Percentiles rank a stretch among this genome's conserved stretches.
phyloP scores from a whole-genome alignment of 176 grass and related monocot species.

The Triticum timopheevii region DNA sequence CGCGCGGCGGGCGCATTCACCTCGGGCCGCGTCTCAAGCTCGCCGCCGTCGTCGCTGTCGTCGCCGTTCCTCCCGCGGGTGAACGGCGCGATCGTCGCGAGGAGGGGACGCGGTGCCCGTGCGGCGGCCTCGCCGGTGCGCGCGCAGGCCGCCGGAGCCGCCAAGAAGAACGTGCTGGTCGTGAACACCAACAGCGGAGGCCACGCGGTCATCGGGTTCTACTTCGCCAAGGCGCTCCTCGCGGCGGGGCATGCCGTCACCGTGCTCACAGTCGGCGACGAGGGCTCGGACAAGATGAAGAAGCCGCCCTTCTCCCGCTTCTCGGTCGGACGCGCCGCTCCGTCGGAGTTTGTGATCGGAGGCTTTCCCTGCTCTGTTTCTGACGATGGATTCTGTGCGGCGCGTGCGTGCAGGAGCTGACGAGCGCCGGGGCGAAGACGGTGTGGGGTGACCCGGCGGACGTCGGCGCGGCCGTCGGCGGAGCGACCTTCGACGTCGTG shows the following conservation, averaged over 20 bases:
- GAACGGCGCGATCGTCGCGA: background rate
- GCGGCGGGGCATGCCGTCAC: conserved; percentile 69
- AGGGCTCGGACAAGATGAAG: conserved; percentile 91
- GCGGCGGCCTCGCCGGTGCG: conserved; percentile 6
- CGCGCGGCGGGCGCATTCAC: background rate
- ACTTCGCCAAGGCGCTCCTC: conserved; percentile 73
- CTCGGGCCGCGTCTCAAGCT: background rate
- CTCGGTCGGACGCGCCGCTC: conserved; percentile 39
- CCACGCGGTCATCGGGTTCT: conserved; percentile 91
- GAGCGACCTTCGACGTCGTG: conserved; percentile 66
- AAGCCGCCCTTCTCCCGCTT: conserved; percentile 88
- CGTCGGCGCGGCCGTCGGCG: conserved; percentile 48
- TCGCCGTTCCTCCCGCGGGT: conserved; percentile 4
- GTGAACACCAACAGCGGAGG: conserved; percentile 79
- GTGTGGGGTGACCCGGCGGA: conserved; percentile 71
- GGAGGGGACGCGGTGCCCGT: background rate
- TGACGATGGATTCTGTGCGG: background rate
- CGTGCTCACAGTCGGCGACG: conserved; percentile 87
- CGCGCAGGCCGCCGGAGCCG: conserved; percentile 24
- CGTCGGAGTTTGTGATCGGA: background rate
- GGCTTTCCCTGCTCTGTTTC: background rate
- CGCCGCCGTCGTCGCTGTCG: background rate
- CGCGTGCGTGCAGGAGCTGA: conserved; percentile 58
- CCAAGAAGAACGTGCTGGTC: conserved; percentile 74
- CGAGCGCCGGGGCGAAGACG: conserved; percentile 62